Evolutionary conservation across 2,329 filamentous ascomycete genomes (phyloP).

Genomic region (Clonostachys sp.): DNA sequence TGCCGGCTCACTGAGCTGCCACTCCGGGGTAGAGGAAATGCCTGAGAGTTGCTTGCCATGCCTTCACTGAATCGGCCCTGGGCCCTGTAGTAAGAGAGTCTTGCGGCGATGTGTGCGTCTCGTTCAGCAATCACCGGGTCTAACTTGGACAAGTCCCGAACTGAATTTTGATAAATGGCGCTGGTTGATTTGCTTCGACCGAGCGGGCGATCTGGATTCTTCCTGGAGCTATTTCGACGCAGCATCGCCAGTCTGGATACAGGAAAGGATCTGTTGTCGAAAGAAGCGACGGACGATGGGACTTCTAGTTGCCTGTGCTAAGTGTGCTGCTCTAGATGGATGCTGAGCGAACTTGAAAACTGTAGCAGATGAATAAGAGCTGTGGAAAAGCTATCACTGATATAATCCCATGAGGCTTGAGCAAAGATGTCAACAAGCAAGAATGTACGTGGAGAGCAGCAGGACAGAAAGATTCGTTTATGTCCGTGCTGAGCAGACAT

Average conservation of each 20-base stretch:
- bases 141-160: conserved; percentile 39
- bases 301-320: background rate
- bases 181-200: conserved; percentile 49
- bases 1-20: too few species aligned
- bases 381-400: background rate
- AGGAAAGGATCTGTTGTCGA: background rate
- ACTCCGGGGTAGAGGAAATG: too few species aligned
- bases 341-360: background rate
- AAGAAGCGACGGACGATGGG: background rate
- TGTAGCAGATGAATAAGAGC: background rate
- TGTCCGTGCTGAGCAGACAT: too few species aligned
- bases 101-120: conserved; percentile 59
- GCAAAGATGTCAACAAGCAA: background rate
- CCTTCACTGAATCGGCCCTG: conserved; percentile 21
- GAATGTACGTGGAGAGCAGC: too few species aligned
- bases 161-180: conserved; percentile 32
- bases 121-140: conserved; percentile 43
- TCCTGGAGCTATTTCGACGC: conserved; percentile 40
- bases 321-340: background rate
- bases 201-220: conserved; percentile 32
- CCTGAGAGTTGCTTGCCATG: background rate
- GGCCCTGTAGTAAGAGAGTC: conserved; percentile 54
- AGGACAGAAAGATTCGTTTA: background rate
- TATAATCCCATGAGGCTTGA: background rate
- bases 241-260: conserved; percentile 32